A percentile compares a stretch with the other conserved stretches of the same genome.
Conservation (phyloP, 106 monocot genomes). For the Dendrobium huoshanense region DNA sequence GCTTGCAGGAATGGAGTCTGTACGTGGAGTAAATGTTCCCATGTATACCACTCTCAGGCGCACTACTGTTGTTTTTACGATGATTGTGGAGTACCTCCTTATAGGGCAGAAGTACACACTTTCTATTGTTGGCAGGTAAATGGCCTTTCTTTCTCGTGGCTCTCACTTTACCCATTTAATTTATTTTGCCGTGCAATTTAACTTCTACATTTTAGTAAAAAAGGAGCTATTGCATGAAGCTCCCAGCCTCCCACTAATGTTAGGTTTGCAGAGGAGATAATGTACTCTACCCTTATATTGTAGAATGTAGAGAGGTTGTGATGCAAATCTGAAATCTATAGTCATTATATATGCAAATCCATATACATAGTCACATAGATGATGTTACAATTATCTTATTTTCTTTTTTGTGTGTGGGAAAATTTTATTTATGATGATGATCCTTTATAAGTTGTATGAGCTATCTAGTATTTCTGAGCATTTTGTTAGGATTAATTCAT, state of each 20-base stretch:
- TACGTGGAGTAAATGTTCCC: conserved; percentile 98
- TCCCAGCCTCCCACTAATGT: background rate
- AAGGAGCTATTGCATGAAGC: background rate
- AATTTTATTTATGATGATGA: background rate
- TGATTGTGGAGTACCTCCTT: conserved; percentile 85
- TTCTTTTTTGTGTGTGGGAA: background rate
- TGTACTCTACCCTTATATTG: background rate
- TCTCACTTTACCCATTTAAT: background rate
- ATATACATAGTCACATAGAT: background rate
- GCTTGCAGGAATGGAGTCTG: conserved; percentile 96
- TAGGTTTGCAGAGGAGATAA: background rate
- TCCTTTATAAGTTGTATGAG: background rate
- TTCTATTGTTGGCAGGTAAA: conserved; percentile 77
- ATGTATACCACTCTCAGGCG: conserved; percentile 98
- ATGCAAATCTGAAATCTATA: background rate
- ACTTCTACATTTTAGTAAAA: background rate
- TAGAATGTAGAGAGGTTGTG: background rate
- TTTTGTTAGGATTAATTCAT: background rate
- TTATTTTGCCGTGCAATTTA: background rate
- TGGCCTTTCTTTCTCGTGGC: background rate
- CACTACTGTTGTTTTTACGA: conserved; percentile 96
- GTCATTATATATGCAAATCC: background rate
- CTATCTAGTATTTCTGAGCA: background rate
- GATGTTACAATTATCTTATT: background rate
- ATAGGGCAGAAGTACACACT: conserved; percentile 62